phyloP scores from a whole-genome alignment of 345 rosid species.

The Syzygium oleosum region DNA sequence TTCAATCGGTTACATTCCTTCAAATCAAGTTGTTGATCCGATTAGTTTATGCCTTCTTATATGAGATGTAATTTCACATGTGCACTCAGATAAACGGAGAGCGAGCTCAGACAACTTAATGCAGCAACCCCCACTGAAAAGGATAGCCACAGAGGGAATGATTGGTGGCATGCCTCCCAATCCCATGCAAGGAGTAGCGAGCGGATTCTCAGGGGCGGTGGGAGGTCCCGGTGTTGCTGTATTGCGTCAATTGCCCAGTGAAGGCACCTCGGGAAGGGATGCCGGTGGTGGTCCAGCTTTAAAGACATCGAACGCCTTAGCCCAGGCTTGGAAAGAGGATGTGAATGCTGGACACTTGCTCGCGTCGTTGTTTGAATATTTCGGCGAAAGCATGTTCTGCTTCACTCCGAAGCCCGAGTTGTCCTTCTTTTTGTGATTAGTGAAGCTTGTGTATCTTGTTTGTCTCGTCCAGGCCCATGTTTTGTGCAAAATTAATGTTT shows the following conservation, averaged over 20 bases:
- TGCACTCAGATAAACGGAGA: constrained; percentile 64
- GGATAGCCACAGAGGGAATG: constrained; percentile 32
- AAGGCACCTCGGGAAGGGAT: constrained; percentile 28
- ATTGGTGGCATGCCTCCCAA: constrained; percentile 40
- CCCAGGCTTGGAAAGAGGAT: constrained; percentile 65
- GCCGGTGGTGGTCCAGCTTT: constrained; percentile 4
- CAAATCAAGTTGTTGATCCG: background rate
- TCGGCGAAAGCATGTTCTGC: constrained; percentile 61
- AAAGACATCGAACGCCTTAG: constrained; percentile 33
- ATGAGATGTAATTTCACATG: background rate
- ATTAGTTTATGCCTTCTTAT: background rate
- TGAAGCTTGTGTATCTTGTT: background rate
- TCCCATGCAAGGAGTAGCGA: constrained; percentile 35
- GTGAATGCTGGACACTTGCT: constrained; percentile 45
- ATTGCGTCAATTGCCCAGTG: constrained; percentile 26
- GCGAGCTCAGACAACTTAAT: constrained; percentile 51
- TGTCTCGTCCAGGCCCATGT: background rate
- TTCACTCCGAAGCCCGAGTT: constrained; percentile 60
- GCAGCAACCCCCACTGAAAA: constrained; percentile 67
- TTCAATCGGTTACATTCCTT: background rate
- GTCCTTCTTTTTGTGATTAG: constrained; percentile 45
- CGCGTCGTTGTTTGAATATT: constrained; percentile 47
- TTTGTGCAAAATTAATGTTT: background rate
- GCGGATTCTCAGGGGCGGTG: constrained; percentile 21
- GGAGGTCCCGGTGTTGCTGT: constrained; percentile 26